A percentile compares a stretch with the other conserved stretches of the same genome.
These are phyloP conservation scores for Boletus rubroflammeus DNA, from an alignment of 768 basidiomycete genomes.

Conservation along the genomic window DNA sequence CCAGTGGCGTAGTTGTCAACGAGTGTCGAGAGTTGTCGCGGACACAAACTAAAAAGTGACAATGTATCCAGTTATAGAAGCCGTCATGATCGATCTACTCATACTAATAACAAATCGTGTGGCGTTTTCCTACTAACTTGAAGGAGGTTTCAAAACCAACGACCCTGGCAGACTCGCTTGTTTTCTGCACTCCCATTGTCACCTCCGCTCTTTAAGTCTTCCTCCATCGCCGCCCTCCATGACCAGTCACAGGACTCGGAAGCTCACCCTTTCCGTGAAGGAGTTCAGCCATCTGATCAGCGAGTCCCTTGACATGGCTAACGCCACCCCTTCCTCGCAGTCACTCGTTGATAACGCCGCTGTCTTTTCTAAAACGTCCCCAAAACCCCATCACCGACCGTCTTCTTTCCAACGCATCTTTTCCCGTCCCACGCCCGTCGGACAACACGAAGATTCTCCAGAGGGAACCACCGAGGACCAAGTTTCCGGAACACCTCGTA, in stretches of 20 bases:
- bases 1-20: background rate
- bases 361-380: slow-evolving; percentile 17
- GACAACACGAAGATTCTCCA: slow-evolving; percentile 1
- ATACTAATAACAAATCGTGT: too few species aligned
- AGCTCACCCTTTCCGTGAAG: slow-evolving; percentile 27
- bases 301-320: slow-evolving; percentile 29
- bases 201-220: slow-evolving; percentile 1
- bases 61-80: too few species aligned
- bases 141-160: slow-evolving; percentile 7
- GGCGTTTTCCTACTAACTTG: too few species aligned
- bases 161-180: slow-evolving; percentile 20
- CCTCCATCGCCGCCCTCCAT: slow-evolving; percentile 9
- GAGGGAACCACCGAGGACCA: slow-evolving; percentile 10
- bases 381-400: slow-evolving; percentile 16
- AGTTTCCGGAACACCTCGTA: slow-evolving; percentile 20
- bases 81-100: too few species aligned
- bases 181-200: background rate
- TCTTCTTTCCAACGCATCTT: slow-evolving; percentile 32
- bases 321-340: slow-evolving; percentile 6
- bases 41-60: background rate
- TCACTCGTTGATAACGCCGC: slow-evolving; percentile 23
- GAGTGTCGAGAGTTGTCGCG: background rate
- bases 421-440: slow-evolving; percentile 22
- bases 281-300: slow-evolving; percentile 35
- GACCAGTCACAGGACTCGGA: slow-evolving; percentile 27